Evolutionary conservation across 345 rosid genomes (phyloP).

Genomic region (Crucihimalaya himalaica): DNA sequence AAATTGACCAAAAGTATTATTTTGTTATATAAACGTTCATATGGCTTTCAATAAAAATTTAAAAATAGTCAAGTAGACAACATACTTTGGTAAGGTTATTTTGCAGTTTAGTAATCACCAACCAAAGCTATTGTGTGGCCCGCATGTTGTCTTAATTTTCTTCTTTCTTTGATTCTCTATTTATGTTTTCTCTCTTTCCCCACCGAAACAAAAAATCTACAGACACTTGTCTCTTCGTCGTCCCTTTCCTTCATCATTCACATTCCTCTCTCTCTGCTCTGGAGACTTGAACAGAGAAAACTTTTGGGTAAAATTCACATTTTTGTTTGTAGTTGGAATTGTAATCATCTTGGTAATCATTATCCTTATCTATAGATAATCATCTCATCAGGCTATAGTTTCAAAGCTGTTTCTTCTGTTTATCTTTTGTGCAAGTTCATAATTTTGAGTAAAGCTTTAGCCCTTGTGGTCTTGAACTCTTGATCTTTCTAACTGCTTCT

Average conservation of each 20-base stretch:
- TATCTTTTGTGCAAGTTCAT: conserved; percentile 11
- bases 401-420: neutral
- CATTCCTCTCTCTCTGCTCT: neutral
- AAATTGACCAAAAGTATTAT: conserved; percentile 3
- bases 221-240: neutral
- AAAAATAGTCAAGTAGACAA: conserved; percentile 15
- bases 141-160: conserved; percentile 33
- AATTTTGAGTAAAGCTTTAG: neutral
- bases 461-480: neutral
- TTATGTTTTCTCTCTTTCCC: conserved; percentile 22
- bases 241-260: neutral
- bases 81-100: conserved; percentile 9
- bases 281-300: conserved; percentile 6
- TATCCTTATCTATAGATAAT: neutral
- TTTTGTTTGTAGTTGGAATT: neutral
- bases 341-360: too few species aligned
- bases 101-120: conserved; percentile 32
- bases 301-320: conserved; percentile 22
- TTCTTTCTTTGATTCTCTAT: conserved; percentile 19
- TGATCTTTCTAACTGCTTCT: neutral
- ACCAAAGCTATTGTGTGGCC: conserved; percentile 35
- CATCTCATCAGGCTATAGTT: conserved; percentile 11
- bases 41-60: neutral
- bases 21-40: conserved; percentile 23
- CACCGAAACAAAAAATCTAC: neutral